phyloP scores from a whole-genome alignment of 139 green algal species.

The Tetraselmis chui region DNA sequence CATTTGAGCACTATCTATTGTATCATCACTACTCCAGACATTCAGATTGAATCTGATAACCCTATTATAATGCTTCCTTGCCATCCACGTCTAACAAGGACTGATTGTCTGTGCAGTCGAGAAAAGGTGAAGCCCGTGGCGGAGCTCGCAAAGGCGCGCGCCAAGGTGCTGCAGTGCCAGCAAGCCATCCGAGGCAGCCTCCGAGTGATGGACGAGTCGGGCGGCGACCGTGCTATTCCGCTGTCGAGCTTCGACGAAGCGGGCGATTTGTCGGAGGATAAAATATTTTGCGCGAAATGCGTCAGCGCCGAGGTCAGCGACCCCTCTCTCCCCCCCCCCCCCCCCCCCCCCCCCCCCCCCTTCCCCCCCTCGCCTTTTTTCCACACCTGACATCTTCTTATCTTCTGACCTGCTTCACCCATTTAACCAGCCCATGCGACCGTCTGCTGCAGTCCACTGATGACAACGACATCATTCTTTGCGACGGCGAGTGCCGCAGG shows the following conservation, averaged over 20 bases:
- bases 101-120: constrained; percentile 19
- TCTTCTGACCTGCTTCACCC: too few species aligned
- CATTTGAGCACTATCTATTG: too few species aligned
- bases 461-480: constrained; percentile 91
- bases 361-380: too few species aligned
- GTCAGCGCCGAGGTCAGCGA: constrained; percentile 18
- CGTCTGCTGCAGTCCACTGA: constrained; percentile 22
- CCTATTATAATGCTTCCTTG: too few species aligned
- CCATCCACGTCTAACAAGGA: too few species aligned
- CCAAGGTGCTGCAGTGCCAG: constrained; percentile 36
- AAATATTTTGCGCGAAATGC: constrained; percentile 82
- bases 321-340: not conserved
- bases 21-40: too few species aligned
- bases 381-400: too few species aligned
- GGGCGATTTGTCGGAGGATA: constrained; percentile 54
- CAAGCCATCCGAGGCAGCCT: constrained; percentile 49
- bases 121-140: constrained; percentile 55
- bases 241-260: constrained; percentile 47
- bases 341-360: too few species aligned
- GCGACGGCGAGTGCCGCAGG: constrained; percentile 70
- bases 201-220: constrained; percentile 46
- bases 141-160: constrained; percentile 47
- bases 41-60: too few species aligned
- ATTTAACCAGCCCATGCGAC: too few species aligned
- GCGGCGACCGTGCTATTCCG: constrained; percentile 28